Evolutionary conservation across 805 yeast genomes (phyloP).

Genomic region (Yueomyces sinensis): DNA sequence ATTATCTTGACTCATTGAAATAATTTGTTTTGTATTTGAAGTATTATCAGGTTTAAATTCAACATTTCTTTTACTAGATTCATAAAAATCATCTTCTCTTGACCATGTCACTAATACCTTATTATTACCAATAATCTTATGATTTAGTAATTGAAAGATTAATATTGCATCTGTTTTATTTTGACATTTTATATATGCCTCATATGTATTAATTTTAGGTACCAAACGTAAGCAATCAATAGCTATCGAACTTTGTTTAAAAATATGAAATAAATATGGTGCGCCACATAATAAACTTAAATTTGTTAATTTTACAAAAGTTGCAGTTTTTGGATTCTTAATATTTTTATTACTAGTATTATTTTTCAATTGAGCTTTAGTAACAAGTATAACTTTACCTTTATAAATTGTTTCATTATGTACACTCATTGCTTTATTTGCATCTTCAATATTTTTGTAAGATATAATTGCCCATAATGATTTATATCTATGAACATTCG

Average conservation of each 20-base stretch:
- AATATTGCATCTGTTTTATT: slow-evolving; percentile 11
- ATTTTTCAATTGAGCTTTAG: slow-evolving; percentile 11
- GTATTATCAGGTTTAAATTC: not conserved
- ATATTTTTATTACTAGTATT: not conserved
- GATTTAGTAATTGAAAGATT: slow-evolving; percentile 11
- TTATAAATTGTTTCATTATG: slow-evolving; percentile 20
- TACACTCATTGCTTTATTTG: slow-evolving; percentile 24
- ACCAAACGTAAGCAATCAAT: slow-evolving; percentile 8
- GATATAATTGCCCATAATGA: slow-evolving; percentile 30
- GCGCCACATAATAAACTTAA: slow-evolving; percentile 8
- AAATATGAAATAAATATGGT: slow-evolving; percentile 1
- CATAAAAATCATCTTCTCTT: not conserved
- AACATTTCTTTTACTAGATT: not conserved
- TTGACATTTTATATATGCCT: slow-evolving; percentile 13
- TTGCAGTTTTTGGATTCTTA: slow-evolving; percentile 1
- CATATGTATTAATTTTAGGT: slow-evolving; percentile 4
- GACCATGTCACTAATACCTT: slow-evolving; percentile 14
- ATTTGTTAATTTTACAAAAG: slow-evolving; percentile 12
- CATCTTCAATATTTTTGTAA: slow-evolving; percentile 26
- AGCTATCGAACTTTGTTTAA: not conserved
- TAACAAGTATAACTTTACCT: slow-evolving; percentile 15
- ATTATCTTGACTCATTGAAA: not conserved
- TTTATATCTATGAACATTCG: slow-evolving; percentile 14
- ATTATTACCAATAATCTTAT: slow-evolving; percentile 17
- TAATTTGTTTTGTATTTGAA: not conserved